phyloP scores from a whole-genome alignment of 441 rosid species.

The Populus hybrid region DNA sequence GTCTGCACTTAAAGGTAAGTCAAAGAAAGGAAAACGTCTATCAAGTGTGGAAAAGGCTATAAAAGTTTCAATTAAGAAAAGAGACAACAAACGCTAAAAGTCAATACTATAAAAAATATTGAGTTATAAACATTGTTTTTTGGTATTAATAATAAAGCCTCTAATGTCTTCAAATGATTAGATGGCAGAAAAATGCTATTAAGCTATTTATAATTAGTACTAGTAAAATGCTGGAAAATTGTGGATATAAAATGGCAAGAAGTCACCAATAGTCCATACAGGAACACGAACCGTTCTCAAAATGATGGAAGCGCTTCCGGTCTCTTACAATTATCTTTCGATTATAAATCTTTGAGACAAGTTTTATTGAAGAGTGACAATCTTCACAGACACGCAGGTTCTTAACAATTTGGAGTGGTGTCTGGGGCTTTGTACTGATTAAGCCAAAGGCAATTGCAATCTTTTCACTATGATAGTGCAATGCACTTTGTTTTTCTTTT shows the following conservation, averaged over 20 bases:
- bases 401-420: constrained; percentile 25
- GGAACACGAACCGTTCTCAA: constrained; percentile 21
- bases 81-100: too few species aligned
- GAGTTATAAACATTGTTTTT: too few species aligned
- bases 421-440: constrained; percentile 42
- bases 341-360: constrained; percentile 14
- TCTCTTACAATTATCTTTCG: constrained; percentile 21
- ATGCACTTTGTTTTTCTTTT: constrained; percentile 40
- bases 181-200: too few species aligned
- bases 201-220: background rate
- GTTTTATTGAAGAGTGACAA: constrained; percentile 25
- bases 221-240: too few species aligned
- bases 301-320: constrained; percentile 21
- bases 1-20: too few species aligned
- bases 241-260: too few species aligned
- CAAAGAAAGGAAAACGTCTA: too few species aligned
- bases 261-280: constrained; percentile 27
- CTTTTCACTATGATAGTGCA: constrained; percentile 64
- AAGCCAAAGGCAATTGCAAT: constrained; percentile 56
- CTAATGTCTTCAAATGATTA: too few species aligned
- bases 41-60: too few species aligned
- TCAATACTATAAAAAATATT: too few species aligned
- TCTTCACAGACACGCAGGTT: constrained; percentile 26
- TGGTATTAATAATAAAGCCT: too few species aligned
- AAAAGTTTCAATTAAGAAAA: too few species aligned